Percentiles rank a stretch among this genome's conserved stretches.
Evolutionary conservation across 192 early-diverging fungal species (phyloP).

Genomic region (Entomortierella beljakovae): DNA sequence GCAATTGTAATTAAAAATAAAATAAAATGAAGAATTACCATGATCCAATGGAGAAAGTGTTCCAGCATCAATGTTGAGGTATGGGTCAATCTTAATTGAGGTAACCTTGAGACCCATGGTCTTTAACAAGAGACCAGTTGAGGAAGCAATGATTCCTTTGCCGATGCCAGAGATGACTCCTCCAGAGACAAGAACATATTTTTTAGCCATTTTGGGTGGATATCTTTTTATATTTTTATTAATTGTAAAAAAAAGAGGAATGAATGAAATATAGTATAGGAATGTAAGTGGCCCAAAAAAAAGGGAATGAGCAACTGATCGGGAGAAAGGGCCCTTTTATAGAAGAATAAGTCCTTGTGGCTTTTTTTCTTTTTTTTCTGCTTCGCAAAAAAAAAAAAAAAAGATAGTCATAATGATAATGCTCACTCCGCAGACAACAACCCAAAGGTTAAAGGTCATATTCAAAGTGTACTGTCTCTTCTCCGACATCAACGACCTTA

Average conservation of each 20-base stretch:
- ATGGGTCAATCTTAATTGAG: slow-evolving; percentile 99
- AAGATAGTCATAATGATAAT: no score
- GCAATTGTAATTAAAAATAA: background rate
- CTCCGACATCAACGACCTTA: slow-evolving; percentile 11
- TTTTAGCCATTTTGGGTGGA: slow-evolving; percentile 64
- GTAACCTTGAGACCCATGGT: slow-evolving; percentile 93
- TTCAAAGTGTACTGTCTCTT: slow-evolving; percentile 24
- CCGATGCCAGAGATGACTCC: slow-evolving; percentile 99
- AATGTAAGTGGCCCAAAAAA: slow-evolving; percentile 39
- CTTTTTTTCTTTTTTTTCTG: background rate
- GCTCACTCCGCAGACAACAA: slow-evolving; percentile 4
- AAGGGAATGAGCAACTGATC: slow-evolving; percentile 38
- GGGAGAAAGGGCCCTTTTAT: slow-evolving; percentile 13
- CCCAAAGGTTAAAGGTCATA: slow-evolving; percentile 14
- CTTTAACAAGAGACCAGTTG: slow-evolving; percentile 95
- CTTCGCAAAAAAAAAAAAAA: slow-evolving; percentile 4
- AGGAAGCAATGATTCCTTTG: slow-evolving; percentile 99
- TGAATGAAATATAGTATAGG: slow-evolving; percentile 24
- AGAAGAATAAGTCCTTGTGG: background rate
- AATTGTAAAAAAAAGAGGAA: background rate
- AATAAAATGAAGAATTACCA: slow-evolving; percentile 61
- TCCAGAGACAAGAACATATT: slow-evolving; percentile 97
- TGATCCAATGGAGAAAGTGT: slow-evolving; percentile 97
- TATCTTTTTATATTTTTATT: background rate
- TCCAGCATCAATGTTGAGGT: slow-evolving; percentile 99